Base-by-base conservation (phyloP, 331 rosid species). In the Acacia pycnantha region DNA sequence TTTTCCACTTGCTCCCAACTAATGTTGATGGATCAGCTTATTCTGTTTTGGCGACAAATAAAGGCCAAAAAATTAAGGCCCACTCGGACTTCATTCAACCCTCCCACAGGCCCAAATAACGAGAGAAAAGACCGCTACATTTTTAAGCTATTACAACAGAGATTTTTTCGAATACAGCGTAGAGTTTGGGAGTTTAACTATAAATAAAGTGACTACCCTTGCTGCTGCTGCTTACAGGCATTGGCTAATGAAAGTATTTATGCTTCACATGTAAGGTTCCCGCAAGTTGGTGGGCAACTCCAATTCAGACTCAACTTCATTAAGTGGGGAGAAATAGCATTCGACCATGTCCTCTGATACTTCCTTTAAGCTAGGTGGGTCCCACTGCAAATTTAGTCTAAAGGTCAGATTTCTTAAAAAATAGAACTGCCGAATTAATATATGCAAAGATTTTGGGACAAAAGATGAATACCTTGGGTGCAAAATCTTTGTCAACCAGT, bases 311-410 rank as follows among this genome's bases (percentile, higher is more conserved):
- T 88, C 93, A 29, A 74, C 69, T 82, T 90, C 98, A n/a, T 80
- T 72, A 26, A 86, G 82, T 2, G 88, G 90, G 22, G 89, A 89
- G 87, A 94, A 90, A 83, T 91, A 80, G 82, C 79, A 51, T 13
- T 94, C 92, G 43, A 96, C 97, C 95, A 96, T 94, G 90, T 91
- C 97, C 50, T 89, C 81, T 46, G 98, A 84, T 79, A 91, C 94
- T 13, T 92, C 97, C 69, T 80, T 89, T 71, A 94, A 81, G 70
- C 77, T 88, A 7, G 94, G 93, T 22, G 97, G 99, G 46, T 96
- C 87, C 98, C 99, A 96, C 99, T 96, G 89, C 85, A 91, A 13
- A 76, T 86, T 84, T 50, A 37, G 62, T 75, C 21, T 18, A 84
- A 56, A 50, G 69, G 16, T 40, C 35, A 13, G 16, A 0, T 18